These are phyloP conservation scores for Irpex lacteus DNA, from an alignment of 1,284 basidiomycete species.

Conservation along the genomic window DNA sequence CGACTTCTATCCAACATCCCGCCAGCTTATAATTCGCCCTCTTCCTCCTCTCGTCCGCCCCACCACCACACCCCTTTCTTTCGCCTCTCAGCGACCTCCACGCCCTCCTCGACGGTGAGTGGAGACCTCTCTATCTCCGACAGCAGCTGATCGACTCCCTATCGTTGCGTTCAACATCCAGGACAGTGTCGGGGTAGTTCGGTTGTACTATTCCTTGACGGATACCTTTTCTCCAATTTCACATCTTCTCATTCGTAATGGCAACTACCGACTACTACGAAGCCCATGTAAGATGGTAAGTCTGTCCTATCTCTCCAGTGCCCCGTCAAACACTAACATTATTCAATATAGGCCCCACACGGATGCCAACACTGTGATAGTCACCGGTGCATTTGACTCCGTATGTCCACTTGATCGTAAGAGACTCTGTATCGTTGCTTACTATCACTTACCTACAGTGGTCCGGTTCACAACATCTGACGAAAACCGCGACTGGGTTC, in stretches of 20 bases:
- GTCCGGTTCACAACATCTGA: conserved; percentile 57
- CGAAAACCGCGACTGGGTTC: conserved; percentile 54
- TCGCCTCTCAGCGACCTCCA: conserved; percentile 8
- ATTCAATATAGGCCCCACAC: conserved; percentile 49
- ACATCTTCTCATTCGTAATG: conserved; percentile 11
- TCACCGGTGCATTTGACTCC: conserved; percentile 77
- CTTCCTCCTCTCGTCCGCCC: conserved; percentile 8
- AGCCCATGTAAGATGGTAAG: conserved; percentile 45
- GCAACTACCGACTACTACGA: conserved; percentile 25
- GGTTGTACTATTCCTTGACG: conserved; percentile 8
- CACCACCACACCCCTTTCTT: conserved; percentile 7
- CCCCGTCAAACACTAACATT: neutral
- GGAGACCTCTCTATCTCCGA: neutral
- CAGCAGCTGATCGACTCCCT: neutral
- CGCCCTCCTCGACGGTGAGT: conserved; percentile 11
- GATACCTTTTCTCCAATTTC: neutral
- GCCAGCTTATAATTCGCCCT: conserved; percentile 10
- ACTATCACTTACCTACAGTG: conserved; percentile 43
- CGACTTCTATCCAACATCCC: conserved; percentile 7
- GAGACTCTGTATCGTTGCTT: conserved; percentile 1
- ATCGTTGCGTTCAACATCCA: conserved; percentile 5
- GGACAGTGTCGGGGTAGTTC: conserved; percentile 10
- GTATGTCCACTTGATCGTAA: conserved; percentile 38
- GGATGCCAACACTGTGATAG: conserved; percentile 57
- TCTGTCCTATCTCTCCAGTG: conserved; percentile 13